Percentiles rank a stretch among this genome's conserved stretches.
Conservation (phyloP, 1,284 basidiomycete species). For the Takashimella koratensis region DNA sequence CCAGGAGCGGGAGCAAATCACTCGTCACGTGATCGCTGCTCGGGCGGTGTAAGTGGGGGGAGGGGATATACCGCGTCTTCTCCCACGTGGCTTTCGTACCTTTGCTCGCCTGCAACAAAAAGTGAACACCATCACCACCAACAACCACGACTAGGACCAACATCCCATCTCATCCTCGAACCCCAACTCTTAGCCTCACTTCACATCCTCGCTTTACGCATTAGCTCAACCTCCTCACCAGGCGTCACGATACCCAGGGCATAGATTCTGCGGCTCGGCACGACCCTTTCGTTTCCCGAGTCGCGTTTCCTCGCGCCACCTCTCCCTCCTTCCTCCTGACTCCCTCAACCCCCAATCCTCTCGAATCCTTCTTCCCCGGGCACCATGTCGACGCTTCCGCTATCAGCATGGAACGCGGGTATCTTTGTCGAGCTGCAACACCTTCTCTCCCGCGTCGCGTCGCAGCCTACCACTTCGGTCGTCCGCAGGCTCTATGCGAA, state of each 20-base stretch:
- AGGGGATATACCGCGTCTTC: not conserved
- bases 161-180: no score
- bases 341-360: not conserved
- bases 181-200: no score
- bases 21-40: not conserved
- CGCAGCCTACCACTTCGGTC: constrained; percentile 36
- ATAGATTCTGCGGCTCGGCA: no score
- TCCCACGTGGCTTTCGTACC: no score
- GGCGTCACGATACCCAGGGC: no score
- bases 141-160: no score
- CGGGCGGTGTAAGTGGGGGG: not conserved
- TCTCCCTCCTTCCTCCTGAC: not conserved
- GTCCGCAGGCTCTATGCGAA: constrained; percentile 28
- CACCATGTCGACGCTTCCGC: constrained; percentile 27
- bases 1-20: no score
- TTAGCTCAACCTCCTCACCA: no score
- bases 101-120: no score
- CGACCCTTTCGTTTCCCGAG: no score
- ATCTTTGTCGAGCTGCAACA: constrained; percentile 39
- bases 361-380: not conserved
- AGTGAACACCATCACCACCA: no score
- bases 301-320: not conserved
- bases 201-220: no score
- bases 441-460: constrained; percentile 31
- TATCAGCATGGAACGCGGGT: constrained; percentile 38